Base-by-base conservation (phyloP, 2,329 filamentous ascomycete species). In the Zymoseptoria pseudotritici region DNA sequence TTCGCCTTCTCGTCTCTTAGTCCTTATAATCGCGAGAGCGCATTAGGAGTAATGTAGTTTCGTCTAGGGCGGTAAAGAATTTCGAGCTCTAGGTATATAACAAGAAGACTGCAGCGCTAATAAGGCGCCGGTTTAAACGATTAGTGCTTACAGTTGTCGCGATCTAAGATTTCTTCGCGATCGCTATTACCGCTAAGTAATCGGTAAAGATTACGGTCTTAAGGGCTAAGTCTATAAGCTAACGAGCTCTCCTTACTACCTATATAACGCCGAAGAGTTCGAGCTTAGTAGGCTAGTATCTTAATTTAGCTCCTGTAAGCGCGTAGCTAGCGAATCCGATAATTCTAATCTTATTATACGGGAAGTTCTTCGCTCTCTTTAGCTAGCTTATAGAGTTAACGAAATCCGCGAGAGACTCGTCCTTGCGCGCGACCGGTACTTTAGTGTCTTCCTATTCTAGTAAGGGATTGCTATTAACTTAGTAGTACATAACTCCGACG, bases 101-200 rank as follows among this genome's bases (percentile, higher is more conserved):
- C 4, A 56, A 9, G 22, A 50, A 56, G 3, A 56, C 24, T 8
- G 11, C 55, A 1, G 5, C 42, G 13, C 7, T 19, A 24, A 56
- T 31, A 0, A 56, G 21, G 2, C 22, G 10, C 2, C 46, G 24
- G 19, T 56, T 56, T 4, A 56, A 13, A 3, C 24, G 17, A 29
- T 56, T 13, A 2, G 17, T 56, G 10, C 19, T 50, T 7, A 50
- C n/a, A 0, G 42, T 56, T 5, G 42, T 56, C 10, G 42, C 11
- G 3, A 56, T 56, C 20, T 56, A 51, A 21, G 42, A 56, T 26
- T 56, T 56, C 42, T 56, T 56, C 21, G 21, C 13, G 6, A 56
- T 50, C 4, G 42, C 42, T 1, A 19, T 56, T 4, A 56, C 42
- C 3, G 21, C 42, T 17, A 8, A 56, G 11, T 56, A 56, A 29